These are phyloP conservation scores for Sclerospora graminicola DNA, from an alignment of 352 stramenopile species.

Conservation along the genomic window DNA sequence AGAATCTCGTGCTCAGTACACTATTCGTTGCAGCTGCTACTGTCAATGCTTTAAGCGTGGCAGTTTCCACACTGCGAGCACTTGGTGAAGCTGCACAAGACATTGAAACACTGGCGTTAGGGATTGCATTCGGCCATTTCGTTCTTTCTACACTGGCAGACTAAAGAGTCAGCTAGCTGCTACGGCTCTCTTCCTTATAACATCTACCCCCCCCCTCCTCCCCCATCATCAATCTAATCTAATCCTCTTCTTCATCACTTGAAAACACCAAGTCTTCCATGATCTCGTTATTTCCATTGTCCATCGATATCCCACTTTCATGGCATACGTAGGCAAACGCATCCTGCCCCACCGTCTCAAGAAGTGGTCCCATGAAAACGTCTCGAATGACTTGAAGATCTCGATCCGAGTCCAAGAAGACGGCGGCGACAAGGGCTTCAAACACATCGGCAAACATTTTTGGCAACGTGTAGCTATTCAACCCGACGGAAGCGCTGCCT, in stretches of 20 bases:
- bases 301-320: conserved; percentile 48
- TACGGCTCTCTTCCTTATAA: not conserved
- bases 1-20: too few species aligned
- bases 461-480: conserved; percentile 36
- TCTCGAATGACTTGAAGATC: conserved; percentile 65
- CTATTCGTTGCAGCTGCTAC: too few species aligned
- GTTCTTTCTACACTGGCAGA: too few species aligned
- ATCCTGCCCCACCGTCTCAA: conserved; percentile 61
- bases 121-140: too few species aligned
- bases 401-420: conserved; percentile 74
- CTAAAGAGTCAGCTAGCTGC: not conserved
- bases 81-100: too few species aligned
- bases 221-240: too few species aligned
- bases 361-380: conserved; percentile 73
- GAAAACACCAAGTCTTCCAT: conserved; percentile 41
- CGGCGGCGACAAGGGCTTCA: conserved; percentile 77
- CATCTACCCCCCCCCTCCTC: too few species aligned
- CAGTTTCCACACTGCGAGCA: too few species aligned
- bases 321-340: conserved; percentile 63
- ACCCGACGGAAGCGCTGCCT: conserved; percentile 1
- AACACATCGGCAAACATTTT: conserved; percentile 86
- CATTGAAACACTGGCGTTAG: too few species aligned
- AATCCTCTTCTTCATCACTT: conserved; percentile 29
- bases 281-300: conserved; percentile 21
- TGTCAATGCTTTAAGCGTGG: too few species aligned